Conservation (phyloP, 352 stramenopile species). For the Globisporangium polare region DNA sequence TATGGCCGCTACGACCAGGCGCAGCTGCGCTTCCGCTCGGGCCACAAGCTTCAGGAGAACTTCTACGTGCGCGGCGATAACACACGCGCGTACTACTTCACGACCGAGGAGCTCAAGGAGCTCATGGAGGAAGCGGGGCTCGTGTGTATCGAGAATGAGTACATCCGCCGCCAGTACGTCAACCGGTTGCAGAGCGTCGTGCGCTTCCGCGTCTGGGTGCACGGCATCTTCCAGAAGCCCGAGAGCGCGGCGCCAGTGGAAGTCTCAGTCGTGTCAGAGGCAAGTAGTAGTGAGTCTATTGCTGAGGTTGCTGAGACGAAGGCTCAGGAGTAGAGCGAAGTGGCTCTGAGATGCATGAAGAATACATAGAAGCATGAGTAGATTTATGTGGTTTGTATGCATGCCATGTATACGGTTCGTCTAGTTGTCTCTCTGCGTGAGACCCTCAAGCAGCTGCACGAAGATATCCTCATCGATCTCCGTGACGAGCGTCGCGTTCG, state of each 20-base stretch:
- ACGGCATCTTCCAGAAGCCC: conserved; percentile 83
- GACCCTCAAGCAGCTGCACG: conserved; percentile 45
- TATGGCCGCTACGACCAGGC: conserved; percentile 96
- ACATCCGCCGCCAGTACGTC: conserved; percentile 85
- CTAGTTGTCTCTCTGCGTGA: conserved; percentile 20
- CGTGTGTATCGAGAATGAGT: conserved; percentile 71
- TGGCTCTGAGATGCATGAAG: neutral
- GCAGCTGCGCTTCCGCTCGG: conserved; percentile 89
- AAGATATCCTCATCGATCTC: conserved; percentile 61
- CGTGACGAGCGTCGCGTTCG: conserved; percentile 69
- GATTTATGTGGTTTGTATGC: neutral
- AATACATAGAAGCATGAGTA: neutral
- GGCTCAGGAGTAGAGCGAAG: neutral
- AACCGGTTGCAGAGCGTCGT: conserved; percentile 85
- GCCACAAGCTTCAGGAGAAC: conserved; percentile 91
- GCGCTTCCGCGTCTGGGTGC: conserved; percentile 87
- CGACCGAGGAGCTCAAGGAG: conserved; percentile 68
- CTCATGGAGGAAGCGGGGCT: conserved; percentile 62
- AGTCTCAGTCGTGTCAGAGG: neutral
- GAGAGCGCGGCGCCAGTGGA: conserved; percentile 8
- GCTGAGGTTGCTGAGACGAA: neutral
- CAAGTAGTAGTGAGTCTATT: neutral
- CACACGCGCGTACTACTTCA: conserved; percentile 96
- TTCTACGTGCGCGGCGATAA: conserved; percentile 95
- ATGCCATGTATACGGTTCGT: neutral